Evolutionary conservation across 768 basidiomycete species (phyloP).

Genomic region (Tylopilus sp.): DNA sequence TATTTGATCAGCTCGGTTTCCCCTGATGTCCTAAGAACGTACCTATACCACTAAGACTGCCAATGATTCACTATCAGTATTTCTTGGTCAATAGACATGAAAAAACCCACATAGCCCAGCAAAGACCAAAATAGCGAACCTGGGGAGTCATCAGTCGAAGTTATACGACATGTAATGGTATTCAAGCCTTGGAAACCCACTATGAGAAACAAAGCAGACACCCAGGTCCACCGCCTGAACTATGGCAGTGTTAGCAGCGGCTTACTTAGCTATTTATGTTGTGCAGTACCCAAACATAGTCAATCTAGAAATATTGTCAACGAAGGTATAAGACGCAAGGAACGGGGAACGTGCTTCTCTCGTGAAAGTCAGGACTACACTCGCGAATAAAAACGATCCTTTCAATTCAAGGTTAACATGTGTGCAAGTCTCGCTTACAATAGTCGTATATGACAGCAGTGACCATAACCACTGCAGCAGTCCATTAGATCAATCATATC

Average conservation of each 20-base stretch:
- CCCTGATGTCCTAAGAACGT: not conserved
- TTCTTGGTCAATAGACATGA: not conserved
- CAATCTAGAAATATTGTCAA: constrained; percentile 1
- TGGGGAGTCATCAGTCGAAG: not conserved
- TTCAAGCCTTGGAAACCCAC: constrained; percentile 3
- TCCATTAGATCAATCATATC: not conserved
- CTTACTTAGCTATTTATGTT: not conserved
- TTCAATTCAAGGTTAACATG: not conserved
- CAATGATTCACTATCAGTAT: not conserved
- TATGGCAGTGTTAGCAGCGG: not conserved
- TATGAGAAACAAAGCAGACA: constrained; percentile 13
- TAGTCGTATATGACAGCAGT: constrained; percentile 15
- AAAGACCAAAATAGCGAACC: constrained; percentile 17
- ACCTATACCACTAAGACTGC: not conserved
- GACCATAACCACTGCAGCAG: constrained; percentile 2
- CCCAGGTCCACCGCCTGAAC: constrained; percentile 10
- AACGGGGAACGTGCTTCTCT: constrained; percentile 3
- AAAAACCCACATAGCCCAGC: constrained; percentile 9
- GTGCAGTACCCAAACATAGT: not conserved
- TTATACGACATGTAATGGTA: not conserved
- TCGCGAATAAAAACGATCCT: not conserved
- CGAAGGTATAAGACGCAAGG: not conserved
- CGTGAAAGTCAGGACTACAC: constrained; percentile 12
- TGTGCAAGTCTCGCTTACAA: not conserved
- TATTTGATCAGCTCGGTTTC: not conserved